These are phyloP conservation scores for Haemoproteus tartakovskyi DNA, from an alignment of 169 alveolate species.

Conservation along the genomic window DNA sequence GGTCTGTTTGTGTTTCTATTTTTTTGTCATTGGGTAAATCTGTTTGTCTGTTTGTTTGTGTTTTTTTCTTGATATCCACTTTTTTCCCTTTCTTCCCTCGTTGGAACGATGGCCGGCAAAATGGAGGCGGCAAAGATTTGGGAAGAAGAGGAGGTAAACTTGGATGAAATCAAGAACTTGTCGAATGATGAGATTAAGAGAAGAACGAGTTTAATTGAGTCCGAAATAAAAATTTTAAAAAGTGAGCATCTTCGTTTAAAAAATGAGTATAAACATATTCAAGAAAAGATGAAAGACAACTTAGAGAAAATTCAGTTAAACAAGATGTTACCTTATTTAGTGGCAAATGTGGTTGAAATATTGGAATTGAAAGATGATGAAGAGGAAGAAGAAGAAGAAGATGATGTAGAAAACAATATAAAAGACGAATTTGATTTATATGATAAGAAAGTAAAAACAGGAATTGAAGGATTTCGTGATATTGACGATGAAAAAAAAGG, in stretches of 20 bases:
- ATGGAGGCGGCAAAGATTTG: conserved; percentile 42
- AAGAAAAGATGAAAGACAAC: conserved; percentile 88
- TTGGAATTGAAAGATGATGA: conserved; percentile 55
- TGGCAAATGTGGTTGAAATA: conserved; percentile 95
- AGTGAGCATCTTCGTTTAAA: conserved; percentile 87
- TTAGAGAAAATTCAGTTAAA: conserved; percentile 93
- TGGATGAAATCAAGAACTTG: conserved; percentile 70
- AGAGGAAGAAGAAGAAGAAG: conserved; percentile 29
- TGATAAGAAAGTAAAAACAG: conserved; percentile 3
- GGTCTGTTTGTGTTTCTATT: no score
- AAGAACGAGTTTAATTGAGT: conserved; percentile 79
- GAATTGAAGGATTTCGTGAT: conserved; percentile 61
- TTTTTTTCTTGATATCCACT: no score
- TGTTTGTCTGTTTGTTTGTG: no score
- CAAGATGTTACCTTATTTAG: conserved; percentile 98
- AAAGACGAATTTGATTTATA: conserved; percentile 41
- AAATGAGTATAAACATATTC: conserved; percentile 84
- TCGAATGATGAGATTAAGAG: conserved; percentile 73
- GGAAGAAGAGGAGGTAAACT: conserved; percentile 35
- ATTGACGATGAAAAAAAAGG: conserved; percentile 77
- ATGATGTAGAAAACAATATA: conserved; percentile 19
- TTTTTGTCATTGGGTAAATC: no score
- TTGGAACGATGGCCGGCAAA: no score
- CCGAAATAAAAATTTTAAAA: conserved; percentile 85
- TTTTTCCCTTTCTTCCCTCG: no score